phyloP scores from a whole-genome alignment of 306 rosid species.

The Gleditsia sinensis region DNA sequence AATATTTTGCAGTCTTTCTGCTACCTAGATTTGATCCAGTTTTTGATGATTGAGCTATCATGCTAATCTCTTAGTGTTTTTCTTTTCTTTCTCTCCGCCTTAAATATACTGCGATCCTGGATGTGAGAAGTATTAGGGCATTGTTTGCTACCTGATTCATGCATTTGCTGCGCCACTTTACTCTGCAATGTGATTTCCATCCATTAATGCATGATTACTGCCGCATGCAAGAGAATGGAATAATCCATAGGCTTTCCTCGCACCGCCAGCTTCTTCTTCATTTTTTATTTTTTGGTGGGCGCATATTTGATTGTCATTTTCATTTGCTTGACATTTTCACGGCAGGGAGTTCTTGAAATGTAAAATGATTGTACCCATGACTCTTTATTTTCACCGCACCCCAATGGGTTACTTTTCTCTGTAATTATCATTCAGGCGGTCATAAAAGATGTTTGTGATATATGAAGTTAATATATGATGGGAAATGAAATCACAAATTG shows the following conservation, averaged over 20 bases:
- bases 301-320: background rate
- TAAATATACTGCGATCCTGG: constrained; percentile 1
- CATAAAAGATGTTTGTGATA: background rate
- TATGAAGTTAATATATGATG: background rate
- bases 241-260: background rate
- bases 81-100: background rate
- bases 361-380: background rate
- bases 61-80: background rate
- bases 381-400: background rate
- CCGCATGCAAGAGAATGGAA: background rate
- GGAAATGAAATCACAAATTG: background rate
- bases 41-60: background rate
- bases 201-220: background rate
- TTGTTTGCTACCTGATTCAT: background rate
- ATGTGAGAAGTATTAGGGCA: background rate
- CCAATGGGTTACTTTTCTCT: background rate
- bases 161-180: background rate
- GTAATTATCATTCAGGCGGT: background rate
- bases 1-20: background rate
- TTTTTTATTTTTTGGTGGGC: background rate
- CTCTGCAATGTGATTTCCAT: constrained; percentile 9
- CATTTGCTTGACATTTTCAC: background rate
- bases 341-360: background rate
- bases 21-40: constrained; percentile 14
- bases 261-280: background rate